Evolutionary conservation across 2,329 filamentous ascomycete species (phyloP).

Genomic region (Colletotrichum cordylinicola): DNA sequence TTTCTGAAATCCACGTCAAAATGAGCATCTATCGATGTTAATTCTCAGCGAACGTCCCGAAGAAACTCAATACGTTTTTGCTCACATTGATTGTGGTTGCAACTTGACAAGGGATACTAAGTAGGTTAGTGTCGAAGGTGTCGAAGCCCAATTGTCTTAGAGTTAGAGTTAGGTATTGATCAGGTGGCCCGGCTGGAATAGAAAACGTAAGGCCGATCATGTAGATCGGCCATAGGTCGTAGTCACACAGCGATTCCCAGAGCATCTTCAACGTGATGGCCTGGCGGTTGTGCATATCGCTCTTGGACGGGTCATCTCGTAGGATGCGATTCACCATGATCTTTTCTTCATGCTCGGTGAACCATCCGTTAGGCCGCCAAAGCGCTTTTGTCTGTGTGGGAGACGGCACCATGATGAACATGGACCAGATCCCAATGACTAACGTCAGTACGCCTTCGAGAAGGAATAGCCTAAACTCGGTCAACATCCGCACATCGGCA

Average conservation of each 20-base stretch:
- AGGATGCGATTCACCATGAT: conserved; percentile 61
- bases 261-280: conserved; percentile 50
- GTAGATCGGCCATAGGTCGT: conserved; percentile 61
- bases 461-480: not conserved
- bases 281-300: conserved; percentile 60
- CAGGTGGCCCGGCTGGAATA: conserved; percentile 25
- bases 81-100: not conserved
- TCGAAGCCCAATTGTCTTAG: conserved; percentile 29
- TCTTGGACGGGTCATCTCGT: conserved; percentile 60
- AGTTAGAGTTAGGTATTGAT: conserved; percentile 28
- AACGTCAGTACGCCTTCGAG: conserved; percentile 22
- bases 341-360: conserved; percentile 59
- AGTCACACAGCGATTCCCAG: conserved; percentile 54
- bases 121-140: conserved; percentile 54
- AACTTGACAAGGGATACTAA: conserved; percentile 11
- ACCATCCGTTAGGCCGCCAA: conserved; percentile 59
- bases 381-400: conserved; percentile 46
- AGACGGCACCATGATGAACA: conserved; percentile 33
- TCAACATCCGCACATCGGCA: not conserved
- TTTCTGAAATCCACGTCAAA: conserved; percentile 35
- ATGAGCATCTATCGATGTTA: not conserved
- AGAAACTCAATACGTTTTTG: not conserved
- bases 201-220: conserved; percentile 50
- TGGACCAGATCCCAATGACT: conserved; percentile 28
- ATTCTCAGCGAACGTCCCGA: not conserved